These are phyloP conservation scores for Aspergillus amoenus DNA, from an alignment of 2,329 filamentous ascomycete genomes.

Conservation along the genomic window DNA sequence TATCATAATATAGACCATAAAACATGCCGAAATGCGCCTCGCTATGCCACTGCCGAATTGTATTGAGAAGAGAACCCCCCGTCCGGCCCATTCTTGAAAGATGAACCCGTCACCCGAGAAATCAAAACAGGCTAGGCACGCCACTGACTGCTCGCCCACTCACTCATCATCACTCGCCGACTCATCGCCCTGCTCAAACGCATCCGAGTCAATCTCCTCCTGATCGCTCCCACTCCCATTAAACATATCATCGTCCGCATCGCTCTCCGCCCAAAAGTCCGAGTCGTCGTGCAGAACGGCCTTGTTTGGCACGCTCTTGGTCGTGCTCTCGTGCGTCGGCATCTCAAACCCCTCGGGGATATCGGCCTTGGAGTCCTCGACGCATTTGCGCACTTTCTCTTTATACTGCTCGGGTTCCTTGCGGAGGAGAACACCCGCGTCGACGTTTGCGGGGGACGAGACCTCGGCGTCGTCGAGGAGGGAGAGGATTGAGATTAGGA, in stretches of 20 bases:
- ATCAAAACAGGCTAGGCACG: too few relatives aligned
- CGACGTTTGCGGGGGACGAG: constrained; percentile 90
- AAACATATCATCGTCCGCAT: constrained; percentile 71
- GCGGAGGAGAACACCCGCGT: constrained; percentile 82
- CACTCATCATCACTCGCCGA: constrained; percentile 59
- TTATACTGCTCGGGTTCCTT: constrained; percentile 71
- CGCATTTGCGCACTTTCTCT: constrained; percentile 64
- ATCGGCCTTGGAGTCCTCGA: constrained; percentile 72
- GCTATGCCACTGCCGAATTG: constrained; percentile 10
- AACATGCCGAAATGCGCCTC: constrained; percentile 14
- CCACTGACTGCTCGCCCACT: not conserved
- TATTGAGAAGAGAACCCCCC: not conserved
- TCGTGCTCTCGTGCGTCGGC: constrained; percentile 67
- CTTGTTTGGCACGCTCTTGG: constrained; percentile 42
- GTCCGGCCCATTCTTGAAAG: not conserved
- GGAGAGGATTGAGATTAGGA: constrained; percentile 86
- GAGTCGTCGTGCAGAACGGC: constrained; percentile 67
- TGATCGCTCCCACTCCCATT: constrained; percentile 65
- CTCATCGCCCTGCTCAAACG: constrained; percentile 43
- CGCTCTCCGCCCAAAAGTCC: constrained; percentile 78
- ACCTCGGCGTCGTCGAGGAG: constrained; percentile 93
- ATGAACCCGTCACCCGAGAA: not conserved
- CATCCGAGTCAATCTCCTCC: constrained; percentile 50
- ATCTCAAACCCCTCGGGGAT: constrained; percentile 78
- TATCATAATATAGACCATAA: constrained; percentile 7